phyloP scores from a whole-genome alignment of 1,139 yeast species.

The Geotrichum phurueaensis region DNA sequence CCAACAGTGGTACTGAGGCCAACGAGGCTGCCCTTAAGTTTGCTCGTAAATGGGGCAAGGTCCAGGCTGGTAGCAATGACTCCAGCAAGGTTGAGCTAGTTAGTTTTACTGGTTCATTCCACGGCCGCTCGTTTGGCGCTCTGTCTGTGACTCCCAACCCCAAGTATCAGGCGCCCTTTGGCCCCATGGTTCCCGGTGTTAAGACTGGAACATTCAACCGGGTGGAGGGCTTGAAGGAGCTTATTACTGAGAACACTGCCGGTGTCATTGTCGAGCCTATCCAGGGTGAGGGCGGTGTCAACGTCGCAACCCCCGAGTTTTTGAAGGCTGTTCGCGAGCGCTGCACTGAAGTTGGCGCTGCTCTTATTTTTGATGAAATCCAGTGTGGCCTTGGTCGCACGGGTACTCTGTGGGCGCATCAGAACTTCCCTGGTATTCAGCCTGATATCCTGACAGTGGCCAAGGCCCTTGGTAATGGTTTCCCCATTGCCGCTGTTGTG shows the following conservation, averaged over 20 bases:
- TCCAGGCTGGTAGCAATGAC: conserved; percentile 44
- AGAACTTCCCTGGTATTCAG: conserved; percentile 65
- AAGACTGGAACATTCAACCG: conserved; percentile 57
- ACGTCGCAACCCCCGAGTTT: conserved; percentile 58
- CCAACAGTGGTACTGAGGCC: conserved; percentile 95
- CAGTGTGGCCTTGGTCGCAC: conserved; percentile 95
- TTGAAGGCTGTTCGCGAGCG: conserved; percentile 58
- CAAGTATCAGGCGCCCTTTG: conserved; percentile 85
- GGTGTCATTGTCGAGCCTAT: conserved; percentile 94
- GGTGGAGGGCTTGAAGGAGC: conserved; percentile 49
- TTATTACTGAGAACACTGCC: conserved; percentile 70
- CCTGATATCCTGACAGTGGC: conserved; percentile 95
- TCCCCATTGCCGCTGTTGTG: conserved; percentile 92
- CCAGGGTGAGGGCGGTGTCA: conserved; percentile 97
- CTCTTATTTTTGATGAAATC: conserved; percentile 88
- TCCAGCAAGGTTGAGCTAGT: conserved; percentile 48
- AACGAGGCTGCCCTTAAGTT: conserved; percentile 96
- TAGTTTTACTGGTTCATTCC: conserved; percentile 84
- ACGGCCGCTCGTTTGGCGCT: conserved; percentile 93
- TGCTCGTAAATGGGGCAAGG: conserved; percentile 76
- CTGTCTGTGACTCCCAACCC: conserved; percentile 86
- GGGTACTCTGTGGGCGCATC: conserved; percentile 92
- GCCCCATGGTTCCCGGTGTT: conserved; percentile 85
- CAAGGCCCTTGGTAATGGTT: conserved; percentile 96
- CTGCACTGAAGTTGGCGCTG: conserved; percentile 64